Evolutionary conservation across 1,284 basidiomycete species (phyloP), one percentile per base, ranked within the genome.

Genomic region (Pterula multifida): DNA sequence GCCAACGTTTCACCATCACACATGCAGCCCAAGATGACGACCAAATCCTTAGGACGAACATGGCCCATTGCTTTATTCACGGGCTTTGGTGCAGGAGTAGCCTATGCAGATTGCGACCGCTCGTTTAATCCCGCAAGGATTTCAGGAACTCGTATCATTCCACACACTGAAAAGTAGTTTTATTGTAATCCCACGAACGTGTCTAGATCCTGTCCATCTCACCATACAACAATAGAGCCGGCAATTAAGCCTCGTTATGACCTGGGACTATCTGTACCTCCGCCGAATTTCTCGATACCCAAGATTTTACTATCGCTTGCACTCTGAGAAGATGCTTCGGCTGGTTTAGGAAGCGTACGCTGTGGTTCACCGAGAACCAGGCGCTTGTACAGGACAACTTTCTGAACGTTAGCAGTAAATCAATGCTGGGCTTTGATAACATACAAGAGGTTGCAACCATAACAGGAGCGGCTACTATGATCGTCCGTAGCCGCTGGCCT

Each of bases 51-150:
- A 98, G 94, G 95, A 73, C 90, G 94, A 57, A 89, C 88, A 62
- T 98, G 93, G 90, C 95, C 95, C 22, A 87, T 98, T 55, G 87
- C 91, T 54, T 80, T 98, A 52, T 79, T 89, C 3, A 92, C 93
- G 19, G 94, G 95, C 55, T 96, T 90, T 63, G 92, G 89, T 45
- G 73, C 82, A 46, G 90, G 90, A 54, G 81, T 84, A 52, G 90
- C 90, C 45, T 95, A 94, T 67, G 90, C 90, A 25, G 90, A 97
- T 78, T 97, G 93, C 71, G 92, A 97, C 73, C 85, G 90, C 56
- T 88, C 89, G 21, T 95, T 97, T 78, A 95, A 95, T 72, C 90
- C 92, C 17, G 86, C 93, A 54, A 81, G 91, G 60, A 81, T 95
- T 63, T 87, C 92, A 35, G 93, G 93, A 56, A 90, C 89, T 53